Base-by-base conservation (phyloP, 495 filamentous ascomycete species). In the Cairneyella variabilis region DNA sequence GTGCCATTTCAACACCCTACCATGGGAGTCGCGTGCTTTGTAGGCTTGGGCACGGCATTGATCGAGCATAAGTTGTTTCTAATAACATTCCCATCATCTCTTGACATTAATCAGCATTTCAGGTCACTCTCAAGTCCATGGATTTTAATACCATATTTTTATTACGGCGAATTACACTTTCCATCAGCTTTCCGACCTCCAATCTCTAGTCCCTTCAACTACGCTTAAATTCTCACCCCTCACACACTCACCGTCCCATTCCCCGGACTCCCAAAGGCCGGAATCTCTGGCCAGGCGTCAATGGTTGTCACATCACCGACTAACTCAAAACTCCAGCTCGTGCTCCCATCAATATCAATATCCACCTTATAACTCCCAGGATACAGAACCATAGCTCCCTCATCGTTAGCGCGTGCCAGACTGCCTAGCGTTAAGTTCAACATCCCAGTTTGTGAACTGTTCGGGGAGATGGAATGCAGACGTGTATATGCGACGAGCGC, bases 341-440 rank as follows among this genome's bases (percentile, higher is more conserved):
- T 65, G 38, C 68, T 59, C 3, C 65, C 58, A 34, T 68, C 67
- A 51, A 66, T 65, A 56, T 89, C 84, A 44, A 89, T 54, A 23
- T 74, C 64, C 53, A 89, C 22, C 17, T 70, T 73, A 61, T 90
- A 88, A 0, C 65, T 70, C 1, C 86, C 86, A 0, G 86, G 85
- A 60, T 85, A 88, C 30, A 90, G 49, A 18, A 85, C 68, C 20
- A 70, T 72, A 59, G 86, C 78, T 1, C 86, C 86, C 3, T 54
- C 59, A 26, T 72, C 73, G 56, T 88, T 78, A 0, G 75, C 72
- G 3, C 85, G 69, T 1, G 82, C 79, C 17, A 89, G 56, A 34
- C 70, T 74, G 14, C 78, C 84, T 23, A 88, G 60, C 14, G 73
- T 82, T 45, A 85, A 59, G 2, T 70, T 68, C 39, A 89, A 58